Base-by-base conservation (phyloP, 2,329 filamentous ascomycete genomes). In the Colletotrichum sp. region DNA sequence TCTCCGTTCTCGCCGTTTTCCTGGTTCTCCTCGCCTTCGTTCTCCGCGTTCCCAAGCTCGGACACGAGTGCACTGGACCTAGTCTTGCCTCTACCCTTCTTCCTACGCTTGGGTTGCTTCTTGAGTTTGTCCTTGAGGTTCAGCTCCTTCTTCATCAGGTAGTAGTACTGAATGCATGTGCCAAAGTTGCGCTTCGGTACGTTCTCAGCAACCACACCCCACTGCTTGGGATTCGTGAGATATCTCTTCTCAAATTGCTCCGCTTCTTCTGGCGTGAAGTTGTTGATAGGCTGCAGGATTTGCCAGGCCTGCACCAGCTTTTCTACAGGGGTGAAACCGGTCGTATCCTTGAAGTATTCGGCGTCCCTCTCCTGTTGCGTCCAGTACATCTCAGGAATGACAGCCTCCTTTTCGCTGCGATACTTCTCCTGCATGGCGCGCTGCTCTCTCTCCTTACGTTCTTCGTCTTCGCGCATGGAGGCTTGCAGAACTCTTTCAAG, bases 131-230 rank as follows among this genome's bases (percentile, higher is more conserved):
- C 93, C 81, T 96, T 95, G 74, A 96, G 92, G 75, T 94, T 92
- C 55, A 92, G 89, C 61, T 92, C 88, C 84, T 93, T 93, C 84
- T 92, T 97, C 80, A 93, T 94, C 75, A 94, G 88, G 82, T 97
- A 97, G 83, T 97, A 97, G 82, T 96, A 95, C 80, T 95, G 93
- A 77, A 97, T 97, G 82, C 93, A 95, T 61, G 94, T 90, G 76
- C 93, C 93, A 82, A 95, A 95, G 78, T 94, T 92, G 29, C 94
- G 91, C 34, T 89, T 87, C 1, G 90, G 89, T 8, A 96, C 84
- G 29, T 88, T 87, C 72, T 93, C 91, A 7, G 94, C 93, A 72
- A 97, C 92, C 78, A 91, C 92, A 70, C 93, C 93, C 93, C 94
- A 97, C 79, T 95, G 94, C 86, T 97, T 97, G 0, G 94, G 93